Conservation (phyloP, 768 basidiomycete genomes). For the Ramaria sp. region DNA sequence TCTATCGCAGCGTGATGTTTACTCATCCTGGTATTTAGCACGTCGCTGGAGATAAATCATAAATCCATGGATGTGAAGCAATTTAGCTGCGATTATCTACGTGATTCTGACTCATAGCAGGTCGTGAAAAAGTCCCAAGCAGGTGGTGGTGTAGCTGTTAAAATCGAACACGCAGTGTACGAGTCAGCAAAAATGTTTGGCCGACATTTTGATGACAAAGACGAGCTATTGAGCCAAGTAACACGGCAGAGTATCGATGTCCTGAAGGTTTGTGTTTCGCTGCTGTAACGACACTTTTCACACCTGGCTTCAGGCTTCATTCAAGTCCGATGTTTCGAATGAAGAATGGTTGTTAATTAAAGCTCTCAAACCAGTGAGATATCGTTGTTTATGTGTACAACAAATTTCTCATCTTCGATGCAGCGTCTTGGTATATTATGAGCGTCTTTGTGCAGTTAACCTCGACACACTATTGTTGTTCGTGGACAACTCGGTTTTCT, state of each 20-base stretch:
- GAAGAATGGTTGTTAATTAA: constrained; percentile 94
- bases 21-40: constrained; percentile 34
- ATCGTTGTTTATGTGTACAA: too few species aligned
- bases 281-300: neutral
- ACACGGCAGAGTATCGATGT: constrained; percentile 92
- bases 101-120: constrained; percentile 26
- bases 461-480: neutral
- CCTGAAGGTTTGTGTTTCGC: constrained; percentile 54
- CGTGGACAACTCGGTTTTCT: neutral
- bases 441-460: neutral
- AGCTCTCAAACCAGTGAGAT: constrained; percentile 64
- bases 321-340: constrained; percentile 78
- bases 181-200: constrained; percentile 94
- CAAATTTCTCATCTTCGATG: too few species aligned
- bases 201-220: constrained; percentile 92
- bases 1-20: constrained; percentile 4
- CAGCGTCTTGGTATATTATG: neutral
- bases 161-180: constrained; percentile 96
- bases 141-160: constrained; percentile 95
- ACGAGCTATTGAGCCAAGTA: constrained; percentile 85
- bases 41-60: constrained; percentile 96
- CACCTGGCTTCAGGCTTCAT: constrained; percentile 44
- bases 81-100: neutral
- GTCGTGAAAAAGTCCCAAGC: constrained; percentile 88
- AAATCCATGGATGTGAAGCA: constrained; percentile 63